These are phyloP conservation scores for Trypanosoma avium DNA, from an alignment of 208 protist species.

Conservation along the genomic window DNA sequence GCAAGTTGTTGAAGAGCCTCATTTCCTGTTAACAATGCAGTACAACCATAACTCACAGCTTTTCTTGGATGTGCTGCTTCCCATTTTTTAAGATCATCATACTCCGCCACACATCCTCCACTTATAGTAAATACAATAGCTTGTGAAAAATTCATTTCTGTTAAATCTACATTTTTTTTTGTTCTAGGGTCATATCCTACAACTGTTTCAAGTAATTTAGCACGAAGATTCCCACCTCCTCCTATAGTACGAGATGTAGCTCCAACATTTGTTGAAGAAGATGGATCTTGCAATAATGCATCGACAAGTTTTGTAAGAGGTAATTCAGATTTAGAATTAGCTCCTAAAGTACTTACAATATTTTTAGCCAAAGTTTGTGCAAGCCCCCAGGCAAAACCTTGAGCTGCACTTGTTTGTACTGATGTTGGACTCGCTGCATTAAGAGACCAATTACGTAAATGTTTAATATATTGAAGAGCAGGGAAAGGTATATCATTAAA, in stretches of 20 bases:
- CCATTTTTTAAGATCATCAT: conserved; percentile 89
- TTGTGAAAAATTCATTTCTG: conserved; percentile 74
- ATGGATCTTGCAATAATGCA: conserved; percentile 75
- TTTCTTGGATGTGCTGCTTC: conserved; percentile 70
- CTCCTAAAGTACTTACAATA: conserved; percentile 68
- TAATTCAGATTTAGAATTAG: conserved; percentile 60
- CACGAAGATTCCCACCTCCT: conserved; percentile 20
- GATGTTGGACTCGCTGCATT: conserved; percentile 9
- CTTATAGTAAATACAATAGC: conserved; percentile 87
- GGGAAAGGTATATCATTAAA: conserved; percentile 44
- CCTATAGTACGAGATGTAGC: conserved; percentile 8
- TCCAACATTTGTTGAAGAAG: conserved; percentile 7
- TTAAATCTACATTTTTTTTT: conserved; percentile 57
- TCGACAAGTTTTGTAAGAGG: conserved; percentile 86
- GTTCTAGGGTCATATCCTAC: conserved; percentile 75
- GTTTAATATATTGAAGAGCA: conserved; percentile 75
- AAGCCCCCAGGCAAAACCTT: conserved; percentile 82
- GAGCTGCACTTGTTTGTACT: conserved; percentile 16
- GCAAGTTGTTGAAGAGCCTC: conserved; percentile 78
- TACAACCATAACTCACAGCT: conserved; percentile 88
- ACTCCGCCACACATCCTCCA: conserved; percentile 84
- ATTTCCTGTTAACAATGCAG: conserved; percentile 69
- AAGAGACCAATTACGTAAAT: conserved; percentile 75
- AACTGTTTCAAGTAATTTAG: conserved; percentile 52
- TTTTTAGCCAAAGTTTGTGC: conserved; percentile 87